These are phyloP conservation scores for Sparassis latifolia DNA, from an alignment of 1,284 basidiomycete genomes.

Conservation along the genomic window DNA sequence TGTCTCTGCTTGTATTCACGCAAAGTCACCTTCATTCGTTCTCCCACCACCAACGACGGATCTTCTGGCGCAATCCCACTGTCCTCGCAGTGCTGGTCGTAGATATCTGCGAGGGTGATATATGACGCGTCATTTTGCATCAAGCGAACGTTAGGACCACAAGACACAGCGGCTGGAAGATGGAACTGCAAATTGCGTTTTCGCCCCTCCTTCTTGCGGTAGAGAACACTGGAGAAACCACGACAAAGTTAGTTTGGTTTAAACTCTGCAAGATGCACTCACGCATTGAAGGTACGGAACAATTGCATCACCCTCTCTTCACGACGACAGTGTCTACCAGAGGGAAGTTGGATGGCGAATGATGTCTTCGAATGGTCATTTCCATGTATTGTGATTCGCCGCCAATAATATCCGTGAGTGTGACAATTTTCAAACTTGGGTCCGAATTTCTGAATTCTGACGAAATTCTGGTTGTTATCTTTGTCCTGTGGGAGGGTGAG, in stretches of 20 bases:
- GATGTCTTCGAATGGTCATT: conserved; percentile 85
- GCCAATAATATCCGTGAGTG: conserved; percentile 82
- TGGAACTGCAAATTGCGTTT: conserved; percentile 92
- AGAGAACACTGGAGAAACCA: conserved; percentile 53
- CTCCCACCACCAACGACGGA: conserved; percentile 77
- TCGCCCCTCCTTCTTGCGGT: conserved; percentile 87
- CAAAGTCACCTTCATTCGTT: conserved; percentile 73
- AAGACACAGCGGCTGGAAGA: conserved; percentile 82
- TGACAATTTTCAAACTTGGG: conserved; percentile 90
- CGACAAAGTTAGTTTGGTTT: not conserved
- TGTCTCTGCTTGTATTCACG: conserved; percentile 50
- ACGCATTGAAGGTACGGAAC: conserved; percentile 92
- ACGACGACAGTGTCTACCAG: conserved; percentile 81
- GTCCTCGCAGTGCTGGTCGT: conserved; percentile 83
- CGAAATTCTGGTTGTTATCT: conserved; percentile 90
- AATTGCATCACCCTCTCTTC: conserved; percentile 94
- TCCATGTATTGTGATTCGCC: conserved; percentile 89
- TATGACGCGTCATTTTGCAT: conserved; percentile 92
- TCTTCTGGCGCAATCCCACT: conserved; percentile 83
- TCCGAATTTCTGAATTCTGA: conserved; percentile 88
- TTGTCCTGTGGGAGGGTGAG: conserved; percentile 61
- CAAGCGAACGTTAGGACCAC: conserved; percentile 80
- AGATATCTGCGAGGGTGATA: conserved; percentile 89
- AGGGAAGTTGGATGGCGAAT: conserved; percentile 91
- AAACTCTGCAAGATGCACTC: conserved; percentile 15